A percentile compares a stretch with the other conserved stretches of the same genome.
Evolutionary conservation across 1,284 basidiomycete genomes (phyloP).

Genomic region (Anthracocystis panici-leucophaei): DNA sequence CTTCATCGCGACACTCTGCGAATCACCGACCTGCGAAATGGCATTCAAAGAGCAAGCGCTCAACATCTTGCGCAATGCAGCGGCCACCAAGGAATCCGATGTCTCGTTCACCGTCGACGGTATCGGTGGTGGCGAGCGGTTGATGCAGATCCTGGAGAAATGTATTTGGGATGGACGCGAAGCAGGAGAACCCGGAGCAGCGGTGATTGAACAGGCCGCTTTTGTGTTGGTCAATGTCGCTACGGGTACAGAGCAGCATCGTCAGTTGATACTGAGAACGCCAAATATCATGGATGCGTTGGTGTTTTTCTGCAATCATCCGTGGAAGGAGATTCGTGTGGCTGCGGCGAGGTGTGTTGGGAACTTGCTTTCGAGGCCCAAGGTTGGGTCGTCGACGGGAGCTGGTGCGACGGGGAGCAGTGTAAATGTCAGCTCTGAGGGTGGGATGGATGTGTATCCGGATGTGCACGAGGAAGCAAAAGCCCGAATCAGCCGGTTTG

Average conservation of each 20-base stretch:
- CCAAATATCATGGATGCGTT: constrained; percentile 62
- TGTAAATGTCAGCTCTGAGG: background rate
- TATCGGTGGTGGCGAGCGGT: constrained; percentile 46
- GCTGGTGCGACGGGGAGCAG: background rate
- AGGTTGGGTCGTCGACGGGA: background rate
- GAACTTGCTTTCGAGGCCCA: constrained; percentile 33
- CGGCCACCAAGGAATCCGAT: constrained; percentile 43
- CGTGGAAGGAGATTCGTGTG: constrained; percentile 42
- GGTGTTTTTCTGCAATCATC: constrained; percentile 53
- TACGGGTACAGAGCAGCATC: constrained; percentile 53
- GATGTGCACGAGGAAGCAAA: constrained; percentile 32
- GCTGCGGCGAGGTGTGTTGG: constrained; percentile 44
- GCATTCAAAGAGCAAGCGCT: constrained; percentile 62
- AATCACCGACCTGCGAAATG: constrained; percentile 18
- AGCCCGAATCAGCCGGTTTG: constrained; percentile 30
- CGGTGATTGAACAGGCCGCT: constrained; percentile 59
- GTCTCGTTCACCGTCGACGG: constrained; percentile 51
- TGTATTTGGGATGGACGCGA: constrained; percentile 54
- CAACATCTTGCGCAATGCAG: constrained; percentile 63
- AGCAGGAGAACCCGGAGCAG: constrained; percentile 36
- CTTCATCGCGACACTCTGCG: constrained; percentile 29
- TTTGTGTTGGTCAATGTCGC: constrained; percentile 63
- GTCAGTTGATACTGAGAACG: constrained; percentile 39
- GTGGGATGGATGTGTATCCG: background rate
- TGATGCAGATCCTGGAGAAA: constrained; percentile 54